phyloP scores from a whole-genome alignment of 1,284 basidiomycete genomes.

The Exobasidium cylindrosporum region DNA sequence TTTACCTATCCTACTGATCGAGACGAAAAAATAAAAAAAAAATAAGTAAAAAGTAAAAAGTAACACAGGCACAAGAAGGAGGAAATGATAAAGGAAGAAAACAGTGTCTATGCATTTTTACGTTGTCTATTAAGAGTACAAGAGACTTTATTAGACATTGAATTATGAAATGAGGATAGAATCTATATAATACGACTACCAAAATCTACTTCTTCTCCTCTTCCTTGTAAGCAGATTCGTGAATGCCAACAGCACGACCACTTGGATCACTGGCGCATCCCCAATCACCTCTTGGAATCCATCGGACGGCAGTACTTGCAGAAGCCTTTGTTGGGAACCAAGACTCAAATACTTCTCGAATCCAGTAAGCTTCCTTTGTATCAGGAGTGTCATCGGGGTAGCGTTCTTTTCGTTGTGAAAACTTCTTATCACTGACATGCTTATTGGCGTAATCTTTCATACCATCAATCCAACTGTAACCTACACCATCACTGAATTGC shows the following conservation, averaged over 20 bases:
- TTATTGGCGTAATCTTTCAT: conserved; percentile 84
- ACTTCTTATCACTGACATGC: conserved; percentile 75
- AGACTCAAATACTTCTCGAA: conserved; percentile 88
- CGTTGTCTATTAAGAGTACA: not conserved
- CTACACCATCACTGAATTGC: conserved; percentile 98
- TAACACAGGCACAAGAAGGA: too few species aligned
- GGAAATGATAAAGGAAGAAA: not conserved
- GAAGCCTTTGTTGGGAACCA: conserved; percentile 73
- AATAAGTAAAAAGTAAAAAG: too few species aligned
- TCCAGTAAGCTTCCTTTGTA: conserved; percentile 95
- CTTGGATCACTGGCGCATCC: conserved; percentile 92
- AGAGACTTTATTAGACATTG: too few species aligned
- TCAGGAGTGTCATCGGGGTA: conserved; percentile 83
- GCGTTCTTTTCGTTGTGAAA: conserved; percentile 71
- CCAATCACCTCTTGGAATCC: conserved; percentile 75
- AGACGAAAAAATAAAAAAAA: too few species aligned
- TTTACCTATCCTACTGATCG: too few species aligned
- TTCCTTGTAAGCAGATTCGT: conserved; percentile 77
- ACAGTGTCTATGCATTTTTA: not conserved
- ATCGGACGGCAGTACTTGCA: conserved; percentile 77
- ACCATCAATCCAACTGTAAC: conserved; percentile 99
- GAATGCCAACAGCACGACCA: conserved; percentile 89
- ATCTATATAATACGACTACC: not conserved
- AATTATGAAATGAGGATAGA: too few species aligned
- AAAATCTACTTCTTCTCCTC: not conserved